Evolutionary conservation across 2,329 filamentous ascomycete species (phyloP).

Genomic region (Botrytis hyacinthi): DNA sequence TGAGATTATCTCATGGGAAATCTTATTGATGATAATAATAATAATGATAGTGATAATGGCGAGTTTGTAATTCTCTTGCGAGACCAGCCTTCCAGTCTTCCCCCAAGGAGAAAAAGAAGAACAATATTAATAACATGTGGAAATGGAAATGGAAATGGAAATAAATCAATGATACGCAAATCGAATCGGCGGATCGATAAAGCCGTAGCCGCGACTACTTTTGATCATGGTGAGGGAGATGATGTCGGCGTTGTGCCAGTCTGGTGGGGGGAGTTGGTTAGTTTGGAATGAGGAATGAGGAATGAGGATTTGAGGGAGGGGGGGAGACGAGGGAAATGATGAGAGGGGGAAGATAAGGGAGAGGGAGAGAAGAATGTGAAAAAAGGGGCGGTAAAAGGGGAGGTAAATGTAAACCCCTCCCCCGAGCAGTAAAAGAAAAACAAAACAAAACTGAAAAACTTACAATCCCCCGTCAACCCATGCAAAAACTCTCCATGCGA

Average conservation of each 20-base stretch:
- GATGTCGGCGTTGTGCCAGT: neutral
- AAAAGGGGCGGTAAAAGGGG: neutral
- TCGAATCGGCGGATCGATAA: neutral
- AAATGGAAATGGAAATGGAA: too few species aligned
- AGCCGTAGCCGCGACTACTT: neutral
- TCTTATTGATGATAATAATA: too few species aligned
- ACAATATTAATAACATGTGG: too few species aligned
- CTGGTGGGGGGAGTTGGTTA: neutral
- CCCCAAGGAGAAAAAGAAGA: too few species aligned
- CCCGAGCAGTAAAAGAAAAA: too few species aligned
- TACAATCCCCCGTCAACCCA: neutral
- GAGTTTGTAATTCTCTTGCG: too few species aligned
- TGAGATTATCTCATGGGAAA: too few species aligned
- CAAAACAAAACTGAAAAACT: neutral
- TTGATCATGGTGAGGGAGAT: neutral
- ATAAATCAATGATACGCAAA: neutral
- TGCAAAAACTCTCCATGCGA: neutral
- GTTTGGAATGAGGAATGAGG: neutral
- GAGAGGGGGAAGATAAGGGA: too few species aligned
- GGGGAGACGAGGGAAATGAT: neutral
- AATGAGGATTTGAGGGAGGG: too few species aligned
- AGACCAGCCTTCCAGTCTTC: too few species aligned
- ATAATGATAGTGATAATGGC: too few species aligned
- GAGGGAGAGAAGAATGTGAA: neutral
- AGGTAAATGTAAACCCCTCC: too few species aligned